Evolutionary conservation across 208 protist genomes (phyloP).

Genomic region (Trypanosomatidae sp.): DNA sequence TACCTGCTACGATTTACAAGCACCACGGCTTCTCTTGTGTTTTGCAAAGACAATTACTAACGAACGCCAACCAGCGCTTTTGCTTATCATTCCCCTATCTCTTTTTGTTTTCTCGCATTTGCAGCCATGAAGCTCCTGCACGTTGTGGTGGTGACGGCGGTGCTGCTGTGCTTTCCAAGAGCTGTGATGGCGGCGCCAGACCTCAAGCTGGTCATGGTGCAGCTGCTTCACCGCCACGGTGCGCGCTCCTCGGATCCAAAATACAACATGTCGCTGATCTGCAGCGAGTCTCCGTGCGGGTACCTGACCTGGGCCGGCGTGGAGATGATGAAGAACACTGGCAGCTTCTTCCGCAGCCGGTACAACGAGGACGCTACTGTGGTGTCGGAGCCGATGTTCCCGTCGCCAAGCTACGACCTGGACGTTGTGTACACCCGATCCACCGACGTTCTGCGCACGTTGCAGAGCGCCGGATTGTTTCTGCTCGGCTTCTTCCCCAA

Average conservation of each 20-base stretch:
- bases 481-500: slow-evolving; percentile 36
- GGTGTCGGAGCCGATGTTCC: slow-evolving; percentile 32
- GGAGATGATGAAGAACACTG: slow-evolving; percentile 35
- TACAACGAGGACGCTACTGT: slow-evolving; percentile 34
- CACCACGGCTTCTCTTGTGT: too few species aligned
- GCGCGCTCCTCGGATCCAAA: slow-evolving; percentile 24
- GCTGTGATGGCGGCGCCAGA: slow-evolving; percentile 5
- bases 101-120: too few species aligned
- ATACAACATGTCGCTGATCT: slow-evolving; percentile 40
- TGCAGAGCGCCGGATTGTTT: slow-evolving; percentile 49
- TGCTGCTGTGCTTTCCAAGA: slow-evolving; percentile 2
- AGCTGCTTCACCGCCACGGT: slow-evolving; percentile 56
- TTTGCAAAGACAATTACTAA: too few species aligned
- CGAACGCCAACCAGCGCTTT: too few species aligned
- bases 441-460: slow-evolving; percentile 43
- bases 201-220: slow-evolving; percentile 28
- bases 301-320: slow-evolving; percentile 35
- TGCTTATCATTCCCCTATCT: too few species aligned
- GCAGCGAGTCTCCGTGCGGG: slow-evolving; percentile 39
- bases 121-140: too few species aligned
- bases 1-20: too few species aligned
- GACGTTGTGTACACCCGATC: slow-evolving; percentile 47
- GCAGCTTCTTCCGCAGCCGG: slow-evolving; percentile 36
- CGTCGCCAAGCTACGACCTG: slow-evolving; percentile 34
- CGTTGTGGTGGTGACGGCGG: not conserved